phyloP scores from a whole-genome alignment of 805 yeast genomes.

The Candida ovalis region DNA sequence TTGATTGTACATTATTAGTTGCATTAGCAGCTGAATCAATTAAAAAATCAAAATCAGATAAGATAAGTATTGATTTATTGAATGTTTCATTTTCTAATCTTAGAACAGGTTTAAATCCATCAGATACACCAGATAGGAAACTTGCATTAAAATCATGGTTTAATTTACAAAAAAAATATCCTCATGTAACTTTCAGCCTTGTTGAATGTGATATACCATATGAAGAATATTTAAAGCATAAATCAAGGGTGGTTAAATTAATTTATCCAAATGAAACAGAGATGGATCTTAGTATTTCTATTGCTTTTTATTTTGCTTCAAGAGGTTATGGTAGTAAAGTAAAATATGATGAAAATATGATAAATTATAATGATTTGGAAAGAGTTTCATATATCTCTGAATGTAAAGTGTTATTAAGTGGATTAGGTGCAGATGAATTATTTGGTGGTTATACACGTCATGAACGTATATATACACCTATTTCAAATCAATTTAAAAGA shows the following conservation, averaged over 20 bases:
- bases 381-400: constrained; percentile 40
- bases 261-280: constrained; percentile 87
- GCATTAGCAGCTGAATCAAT: constrained; percentile 38
- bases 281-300: constrained; percentile 93
- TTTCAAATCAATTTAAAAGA: constrained; percentile 23
- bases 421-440: constrained; percentile 95
- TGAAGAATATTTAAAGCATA: constrained; percentile 52
- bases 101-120: constrained; percentile 56
- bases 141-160: constrained; percentile 64
- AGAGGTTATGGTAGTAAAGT: constrained; percentile 43
- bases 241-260: constrained; percentile 50
- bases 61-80: constrained; percentile 61
- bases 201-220: constrained; percentile 74
- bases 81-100: constrained; percentile 94
- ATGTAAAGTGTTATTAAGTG: constrained; percentile 77
- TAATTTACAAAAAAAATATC: constrained; percentile 43
- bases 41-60: constrained; percentile 22
- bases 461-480: constrained; percentile 42
- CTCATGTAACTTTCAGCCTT: constrained; percentile 42
- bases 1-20: constrained; percentile 86
- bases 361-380: constrained; percentile 10
- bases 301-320: constrained; percentile 92
- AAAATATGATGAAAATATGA: constrained; percentile 11
- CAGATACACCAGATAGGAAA: constrained; percentile 80
- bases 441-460: constrained; percentile 96